These are phyloP conservation scores for Lactarius sp. DNA, from an alignment of 768 basidiomycete genomes.

Conservation along the genomic window DNA sequence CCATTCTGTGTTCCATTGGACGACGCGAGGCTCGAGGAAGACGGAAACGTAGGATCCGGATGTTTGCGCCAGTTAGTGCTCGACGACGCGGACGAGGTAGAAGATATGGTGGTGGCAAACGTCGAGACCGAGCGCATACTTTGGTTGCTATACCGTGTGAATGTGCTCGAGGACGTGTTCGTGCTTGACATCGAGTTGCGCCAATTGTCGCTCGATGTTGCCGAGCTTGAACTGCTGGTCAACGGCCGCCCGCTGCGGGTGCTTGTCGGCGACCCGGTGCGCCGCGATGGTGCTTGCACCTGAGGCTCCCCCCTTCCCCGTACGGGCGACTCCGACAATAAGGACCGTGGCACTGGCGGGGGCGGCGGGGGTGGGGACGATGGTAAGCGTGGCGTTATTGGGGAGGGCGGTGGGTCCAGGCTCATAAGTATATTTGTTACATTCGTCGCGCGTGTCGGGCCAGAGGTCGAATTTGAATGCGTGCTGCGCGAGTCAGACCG, in stretches of 20 bases:
- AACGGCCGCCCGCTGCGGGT: slow-evolving; percentile 48
- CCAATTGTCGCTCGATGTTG: slow-evolving; percentile 72
- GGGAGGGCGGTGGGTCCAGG: slow-evolving; percentile 43
- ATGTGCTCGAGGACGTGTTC: slow-evolving; percentile 62
- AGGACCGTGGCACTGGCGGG: not conserved
- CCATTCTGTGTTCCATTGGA: slow-evolving; percentile 10
- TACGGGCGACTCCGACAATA: not conserved
- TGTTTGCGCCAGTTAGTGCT: slow-evolving; percentile 55
- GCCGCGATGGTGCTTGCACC: slow-evolving; percentile 14
- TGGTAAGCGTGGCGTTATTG: slow-evolving; percentile 8
- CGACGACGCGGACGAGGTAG: slow-evolving; percentile 63
- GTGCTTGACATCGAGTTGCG: slow-evolving; percentile 72
- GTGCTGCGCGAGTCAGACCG: slow-evolving; percentile 17
- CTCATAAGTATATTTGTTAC: slow-evolving; percentile 74
- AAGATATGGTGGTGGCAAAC: slow-evolving; percentile 76
- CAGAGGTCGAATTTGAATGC: slow-evolving; percentile 11
- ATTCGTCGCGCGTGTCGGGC: slow-evolving; percentile 66
- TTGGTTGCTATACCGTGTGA: slow-evolving; percentile 72
- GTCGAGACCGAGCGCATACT: slow-evolving; percentile 71
- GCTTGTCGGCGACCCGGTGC: slow-evolving; percentile 49
- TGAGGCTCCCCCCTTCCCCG: slow-evolving; percentile 2
- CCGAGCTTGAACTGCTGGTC: slow-evolving; percentile 57
- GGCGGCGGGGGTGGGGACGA: not conserved
- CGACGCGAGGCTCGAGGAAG: slow-evolving; percentile 7
- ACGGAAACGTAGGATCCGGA: slow-evolving; percentile 1